These are phyloP conservation scores for Arabidopsis thaliana DNA, from an alignment of 345 rosid genomes.

Conservation along the genomic window TAIR10.1 NC_003076.8:25435501-25436000, in stretches of 20 bases:
- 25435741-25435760: constrained; percentile 19
- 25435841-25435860: too few species aligned
- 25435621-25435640: constrained; percentile 31
- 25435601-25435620: constrained; percentile 67
- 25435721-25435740: constrained; percentile 28
- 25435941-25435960: background rate
- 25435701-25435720: constrained; percentile 17
- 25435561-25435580: constrained; percentile 84
- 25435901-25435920: background rate
- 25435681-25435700: constrained; percentile 23
- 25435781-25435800: constrained; percentile 29
- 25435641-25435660: constrained; percentile 37
- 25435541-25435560: constrained; percentile 48
- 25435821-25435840: background rate
- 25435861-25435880: too few species aligned
- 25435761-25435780: background rate
- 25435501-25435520: constrained; percentile 57
- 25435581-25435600: constrained; percentile 93
- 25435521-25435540: constrained; percentile 55
- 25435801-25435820: constrained; percentile 34
- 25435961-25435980: background rate
- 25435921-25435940: background rate
- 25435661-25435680: constrained; percentile 45
- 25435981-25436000: background rate
- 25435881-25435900: background rate